A percentile compares a stretch with the other conserved stretches of the same genome.
Conservation (phyloP, 2,329 filamentous ascomycete species). For the Rutstroemia sydowiana region DNA sequence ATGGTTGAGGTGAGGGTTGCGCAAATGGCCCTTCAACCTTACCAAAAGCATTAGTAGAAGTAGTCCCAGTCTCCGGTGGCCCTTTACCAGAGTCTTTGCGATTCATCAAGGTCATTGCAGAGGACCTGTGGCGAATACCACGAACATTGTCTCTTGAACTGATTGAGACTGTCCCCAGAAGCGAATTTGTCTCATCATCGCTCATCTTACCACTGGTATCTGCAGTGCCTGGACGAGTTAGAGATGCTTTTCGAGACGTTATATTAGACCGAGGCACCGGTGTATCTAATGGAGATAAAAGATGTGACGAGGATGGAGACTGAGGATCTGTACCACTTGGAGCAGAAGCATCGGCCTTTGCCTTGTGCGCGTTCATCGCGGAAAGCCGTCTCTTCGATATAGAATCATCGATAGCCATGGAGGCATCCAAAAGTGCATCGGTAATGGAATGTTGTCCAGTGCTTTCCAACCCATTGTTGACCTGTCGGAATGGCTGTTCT, state of each 20-base stretch:
- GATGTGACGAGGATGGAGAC: slow-evolving; percentile 21
- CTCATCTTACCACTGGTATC: slow-evolving; percentile 19
- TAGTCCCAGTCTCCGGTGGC: slow-evolving; percentile 56
- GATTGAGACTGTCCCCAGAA: slow-evolving; percentile 24
- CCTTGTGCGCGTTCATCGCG: slow-evolving; percentile 44
- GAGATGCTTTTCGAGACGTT: slow-evolving; percentile 16
- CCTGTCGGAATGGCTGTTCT: slow-evolving; percentile 32
- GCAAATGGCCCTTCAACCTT: slow-evolving; percentile 48
- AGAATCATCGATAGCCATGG: slow-evolving; percentile 73
- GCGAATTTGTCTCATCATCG: slow-evolving; percentile 28
- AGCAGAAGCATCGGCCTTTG: slow-evolving; percentile 31
- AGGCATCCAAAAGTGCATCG: slow-evolving; percentile 86
- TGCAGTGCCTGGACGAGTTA: slow-evolving; percentile 5
- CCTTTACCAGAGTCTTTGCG: slow-evolving; percentile 52
- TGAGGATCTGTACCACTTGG: slow-evolving; percentile 14
- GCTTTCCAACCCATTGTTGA: slow-evolving; percentile 31
- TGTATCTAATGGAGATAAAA: slow-evolving; percentile 20
- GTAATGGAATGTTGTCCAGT: slow-evolving; percentile 63
- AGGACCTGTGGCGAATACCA: slow-evolving; percentile 48
- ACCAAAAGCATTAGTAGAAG: slow-evolving; percentile 56
- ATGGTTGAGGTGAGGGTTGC: slow-evolving; percentile 27
- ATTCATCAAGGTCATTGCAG: slow-evolving; percentile 54
- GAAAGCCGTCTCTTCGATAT: slow-evolving; percentile 46
- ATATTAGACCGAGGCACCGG: slow-evolving; percentile 9
- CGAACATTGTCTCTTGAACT: slow-evolving; percentile 31